Base-by-base conservation (phyloP, 129 eudicot species). In the Tagetes erecta region DNA sequence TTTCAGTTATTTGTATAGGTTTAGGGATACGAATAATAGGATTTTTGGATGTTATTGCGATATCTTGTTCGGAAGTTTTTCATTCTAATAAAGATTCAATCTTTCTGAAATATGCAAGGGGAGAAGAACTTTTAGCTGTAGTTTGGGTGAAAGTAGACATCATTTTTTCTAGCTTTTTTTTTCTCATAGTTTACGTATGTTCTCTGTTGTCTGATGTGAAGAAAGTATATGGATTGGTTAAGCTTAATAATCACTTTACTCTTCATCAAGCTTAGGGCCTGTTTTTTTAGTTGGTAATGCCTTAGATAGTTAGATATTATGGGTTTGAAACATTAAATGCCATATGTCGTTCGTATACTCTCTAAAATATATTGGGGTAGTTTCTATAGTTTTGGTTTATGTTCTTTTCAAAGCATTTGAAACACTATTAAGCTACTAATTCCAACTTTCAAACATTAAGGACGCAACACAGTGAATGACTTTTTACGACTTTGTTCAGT, bases 81-180 rank as follows among this genome's bases (percentile, higher is more conserved):
- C 34, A 30, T 57, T 42, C 44, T 34, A 51, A 9, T 27, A 20
- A 66, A 71, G 50, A 40, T 71, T 6, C 31, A 2, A 56, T 40
- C 27, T 10, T 34, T 55, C 37, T 42, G 38, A 53, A 38, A 37
- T 71, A 51, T 71, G 31, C 30, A 0, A 71, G 64, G 3, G 68
- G 65, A 40, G 30, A 71, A 27, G 70, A 71, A 39, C 39, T 71
- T 20, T 20, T 51, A 53, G 10, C 13, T 14, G 51, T 53, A 38
- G 52, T 0, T 51, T 53, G 38, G 50, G 37, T 52, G 38, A 70
- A 70, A 55, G 34, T 51, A n/a, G 35, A 50, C 59, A 47, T 68
- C 34, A 49, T 34, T 49, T 40, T 59, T 69, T 69, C 31, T 69
- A 50, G 46, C 47, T 11, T 50, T 37, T 20, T 51, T 52, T 3